Conservation (phyloP, 1,284 basidiomycete species). For the Takashimella koratensis region DNA sequence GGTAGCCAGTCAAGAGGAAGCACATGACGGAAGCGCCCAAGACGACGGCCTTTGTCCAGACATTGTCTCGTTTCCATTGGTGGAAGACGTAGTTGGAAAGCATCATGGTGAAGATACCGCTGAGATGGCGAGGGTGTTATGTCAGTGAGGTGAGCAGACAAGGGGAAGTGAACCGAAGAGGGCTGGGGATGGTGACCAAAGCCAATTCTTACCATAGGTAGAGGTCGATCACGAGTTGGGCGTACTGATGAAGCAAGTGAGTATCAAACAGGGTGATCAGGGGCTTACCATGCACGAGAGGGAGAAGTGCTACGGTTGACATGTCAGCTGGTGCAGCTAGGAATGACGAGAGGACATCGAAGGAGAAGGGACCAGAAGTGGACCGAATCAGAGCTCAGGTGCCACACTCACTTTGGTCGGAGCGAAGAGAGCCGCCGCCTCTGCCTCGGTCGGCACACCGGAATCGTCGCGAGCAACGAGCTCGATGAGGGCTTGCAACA, state of each 20-base stretch:
- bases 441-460: conserved; percentile 8
- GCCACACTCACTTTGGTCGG: conserved; percentile 4
- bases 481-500: not conserved
- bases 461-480: not conserved
- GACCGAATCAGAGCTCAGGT: not conserved
- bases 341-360: too few species aligned
- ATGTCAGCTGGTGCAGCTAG: not conserved
- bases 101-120: not conserved
- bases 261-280: too few species aligned
- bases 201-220: not conserved
- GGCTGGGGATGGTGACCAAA: not conserved
- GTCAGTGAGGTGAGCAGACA: not conserved
- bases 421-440: conserved; percentile 13
- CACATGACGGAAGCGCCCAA: conserved; percentile 10
- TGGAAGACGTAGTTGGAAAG: not conserved
- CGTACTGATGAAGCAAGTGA: too few species aligned
- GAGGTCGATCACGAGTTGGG: not conserved
- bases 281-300: not conserved
- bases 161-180: not conserved
- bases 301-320: not conserved
- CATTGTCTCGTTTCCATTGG: not conserved
- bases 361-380: too few species aligned
- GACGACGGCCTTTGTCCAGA: conserved; percentile 13
- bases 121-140: too few species aligned
- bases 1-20: conserved; percentile 12